These are phyloP conservation scores for Podospora australis DNA, from an alignment of 495 filamentous ascomycete genomes.

Conservation along the genomic window DNA sequence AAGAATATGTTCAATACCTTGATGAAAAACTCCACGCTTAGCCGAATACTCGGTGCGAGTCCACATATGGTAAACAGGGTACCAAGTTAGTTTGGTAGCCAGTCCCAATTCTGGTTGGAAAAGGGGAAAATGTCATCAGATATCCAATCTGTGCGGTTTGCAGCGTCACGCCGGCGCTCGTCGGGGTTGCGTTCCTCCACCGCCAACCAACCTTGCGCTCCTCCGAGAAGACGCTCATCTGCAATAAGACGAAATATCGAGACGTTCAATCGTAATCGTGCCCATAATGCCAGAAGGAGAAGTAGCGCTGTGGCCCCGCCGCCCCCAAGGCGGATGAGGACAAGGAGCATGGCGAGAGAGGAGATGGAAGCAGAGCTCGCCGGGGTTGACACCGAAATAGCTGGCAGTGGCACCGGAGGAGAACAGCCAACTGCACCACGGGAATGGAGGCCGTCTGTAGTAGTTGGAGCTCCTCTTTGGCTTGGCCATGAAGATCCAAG, in stretches of 20 bases:
- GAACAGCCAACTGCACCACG: too few relatives aligned
- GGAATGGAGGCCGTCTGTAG: constrained; percentile 20
- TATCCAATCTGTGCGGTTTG: too few relatives aligned
- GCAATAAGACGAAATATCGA: constrained; percentile 4
- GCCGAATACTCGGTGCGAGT: too few relatives aligned
- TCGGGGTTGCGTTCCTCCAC: background rate
- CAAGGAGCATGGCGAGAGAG: constrained; percentile 10
- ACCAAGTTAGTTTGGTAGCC: too few relatives aligned
- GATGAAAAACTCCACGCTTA: too few relatives aligned
- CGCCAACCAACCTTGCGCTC: background rate
- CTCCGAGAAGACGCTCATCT: constrained; percentile 3
- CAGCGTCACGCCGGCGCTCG: background rate
- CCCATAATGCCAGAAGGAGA: background rate
- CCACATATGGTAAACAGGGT: too few relatives aligned
- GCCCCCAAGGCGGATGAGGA: constrained; percentile 3
- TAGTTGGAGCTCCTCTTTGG: constrained; percentile 19
- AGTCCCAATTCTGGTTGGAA: too few relatives aligned
- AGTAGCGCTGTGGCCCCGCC: background rate
- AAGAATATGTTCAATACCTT: too few relatives aligned
- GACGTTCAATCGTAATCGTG: constrained; percentile 13
- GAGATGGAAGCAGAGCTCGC: background rate
- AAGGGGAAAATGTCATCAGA: background rate
- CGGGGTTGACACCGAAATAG: background rate
- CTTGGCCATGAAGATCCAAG: constrained; percentile 32
- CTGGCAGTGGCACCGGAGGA: background rate